Evolutionary conservation across 2,329 filamentous ascomycete species (phyloP), one percentile per base, ranked within the genome.

Genomic region (Paraphoma chrysanthemicola): DNA sequence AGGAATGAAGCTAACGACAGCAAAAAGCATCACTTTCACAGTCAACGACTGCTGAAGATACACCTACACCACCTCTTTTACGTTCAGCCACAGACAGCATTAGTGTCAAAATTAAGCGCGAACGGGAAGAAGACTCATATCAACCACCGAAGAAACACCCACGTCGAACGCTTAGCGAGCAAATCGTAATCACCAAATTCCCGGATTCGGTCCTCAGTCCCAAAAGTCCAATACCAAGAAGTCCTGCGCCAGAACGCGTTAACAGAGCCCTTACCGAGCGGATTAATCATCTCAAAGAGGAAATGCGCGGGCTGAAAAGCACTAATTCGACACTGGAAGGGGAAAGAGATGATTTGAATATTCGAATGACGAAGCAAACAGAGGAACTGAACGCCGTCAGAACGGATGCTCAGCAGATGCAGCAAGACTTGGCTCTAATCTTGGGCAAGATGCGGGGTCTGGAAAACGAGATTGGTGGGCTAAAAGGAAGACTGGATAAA

Each of bases 1-100:
- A 23, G 23, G 23, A 23, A 23, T 23, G 23, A 23, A 2, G 23
- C 76, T 12, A 79, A 87, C 29, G 51, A 80, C 83, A 0, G 83
- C 85, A 39, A 81, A 82, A 10, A 67, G 57, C 55, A 36, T 63
- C 48, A 36, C 53, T 49, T 6, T 52, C 59, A 10, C 53, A 55
- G 9, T 51, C 47, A 46, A 46, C 36, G 39, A 46, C 36, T n/a
- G 14, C 53, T 12, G 62, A 63, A 36, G 49, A 56, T 0, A 31
- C 54, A 6, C 53, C 54, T 1, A 44, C 62, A 11, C 59, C 59
- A 12, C 50, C 55, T 12, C 56, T 68, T 2, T 63, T 61, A 47
- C 64, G 64, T 18, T 61, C 65, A 33, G 62, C 63, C 41, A 68
- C 65, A 4, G 65, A 68, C 11, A 59, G 55, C 36, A 36, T 56